Evolutionary conservation across 768 basidiomycete species (phyloP).

Genomic region (Epithele typhae): DNA sequence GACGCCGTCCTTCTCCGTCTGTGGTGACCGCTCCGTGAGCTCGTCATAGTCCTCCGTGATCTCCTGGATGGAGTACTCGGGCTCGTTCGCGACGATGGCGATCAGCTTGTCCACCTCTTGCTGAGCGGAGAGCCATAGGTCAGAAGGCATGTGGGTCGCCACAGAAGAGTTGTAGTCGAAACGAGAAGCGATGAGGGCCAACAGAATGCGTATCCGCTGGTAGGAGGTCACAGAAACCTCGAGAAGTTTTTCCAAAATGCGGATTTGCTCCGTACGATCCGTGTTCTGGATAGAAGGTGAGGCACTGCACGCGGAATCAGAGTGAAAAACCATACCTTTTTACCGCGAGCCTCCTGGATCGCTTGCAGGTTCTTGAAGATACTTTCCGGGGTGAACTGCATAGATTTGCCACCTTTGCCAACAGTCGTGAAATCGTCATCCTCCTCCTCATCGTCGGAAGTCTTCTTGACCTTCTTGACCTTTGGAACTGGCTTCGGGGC

Average conservation of each 20-base stretch:
- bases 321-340: slow-evolving; percentile 61
- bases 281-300: slow-evolving; percentile 68
- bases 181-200: slow-evolving; percentile 89
- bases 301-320: too few relatives aligned
- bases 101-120: slow-evolving; percentile 87
- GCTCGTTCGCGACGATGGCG: slow-evolving; percentile 66
- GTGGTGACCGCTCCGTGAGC: slow-evolving; percentile 73
- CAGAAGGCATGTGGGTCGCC: slow-evolving; percentile 84
- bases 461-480: slow-evolving; percentile 34
- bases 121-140: slow-evolving; percentile 86
- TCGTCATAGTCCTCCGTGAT: slow-evolving; percentile 91
- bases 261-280: slow-evolving; percentile 91
- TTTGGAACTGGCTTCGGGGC: slow-evolving; percentile 32
- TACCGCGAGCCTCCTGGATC: slow-evolving; percentile 91
- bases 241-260: slow-evolving; percentile 81
- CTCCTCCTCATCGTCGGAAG: slow-evolving; percentile 39
- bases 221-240: slow-evolving; percentile 85
- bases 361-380: slow-evolving; percentile 92
- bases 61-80: slow-evolving; percentile 81
- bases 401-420: slow-evolving; percentile 81
- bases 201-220: slow-evolving; percentile 89
- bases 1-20: slow-evolving; percentile 60
- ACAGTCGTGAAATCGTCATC: slow-evolving; percentile 84
- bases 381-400: slow-evolving; percentile 76
- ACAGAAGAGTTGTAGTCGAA: slow-evolving; percentile 95